phyloP scores from a whole-genome alignment of 2,329 filamentous ascomycete species.

The Aureobasidium subglaciale region DNA sequence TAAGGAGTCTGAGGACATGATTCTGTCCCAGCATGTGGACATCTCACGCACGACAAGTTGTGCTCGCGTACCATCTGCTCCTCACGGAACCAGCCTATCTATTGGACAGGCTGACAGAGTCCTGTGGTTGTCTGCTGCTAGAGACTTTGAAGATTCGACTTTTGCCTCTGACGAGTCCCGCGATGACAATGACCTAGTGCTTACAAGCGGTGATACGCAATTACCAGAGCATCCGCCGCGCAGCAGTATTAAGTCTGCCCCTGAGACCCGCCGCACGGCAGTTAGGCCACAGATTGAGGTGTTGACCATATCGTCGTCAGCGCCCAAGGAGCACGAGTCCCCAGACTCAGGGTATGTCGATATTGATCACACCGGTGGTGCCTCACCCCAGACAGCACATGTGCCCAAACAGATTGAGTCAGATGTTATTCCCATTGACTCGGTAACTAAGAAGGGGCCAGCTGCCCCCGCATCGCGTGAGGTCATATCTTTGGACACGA shows the following conservation, averaged over 20 bases:
- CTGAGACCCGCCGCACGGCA: too few species aligned
- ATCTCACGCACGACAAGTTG: constrained; percentile 28
- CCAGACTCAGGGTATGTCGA: constrained; percentile 19
- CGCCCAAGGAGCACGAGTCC: not conserved
- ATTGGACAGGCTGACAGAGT: constrained; percentile 30
- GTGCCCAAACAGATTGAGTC: not conserved
- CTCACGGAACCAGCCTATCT: constrained; percentile 26
- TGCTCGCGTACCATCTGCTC: constrained; percentile 18
- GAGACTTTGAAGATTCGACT: constrained; percentile 41
- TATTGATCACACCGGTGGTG: constrained; percentile 8
- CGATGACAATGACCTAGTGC: not conserved
- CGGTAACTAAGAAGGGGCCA: too few species aligned
- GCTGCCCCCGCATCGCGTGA: not conserved
- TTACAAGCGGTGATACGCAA: too few species aligned
- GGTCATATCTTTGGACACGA: not conserved
- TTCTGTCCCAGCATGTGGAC: constrained; percentile 21
- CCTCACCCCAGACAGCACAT: not conserved
- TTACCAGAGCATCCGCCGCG: not conserved
- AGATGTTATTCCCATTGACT: not conserved
- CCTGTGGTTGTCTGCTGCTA: constrained; percentile 65
- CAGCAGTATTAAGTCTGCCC: not conserved
- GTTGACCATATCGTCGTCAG: constrained; percentile 8
- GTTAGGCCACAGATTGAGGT: not conserved
- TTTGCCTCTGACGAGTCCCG: not conserved
- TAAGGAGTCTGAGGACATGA: constrained; percentile 45